Conservation (phyloP, 768 basidiomycete genomes). For the Termitomyces sp. region DNA sequence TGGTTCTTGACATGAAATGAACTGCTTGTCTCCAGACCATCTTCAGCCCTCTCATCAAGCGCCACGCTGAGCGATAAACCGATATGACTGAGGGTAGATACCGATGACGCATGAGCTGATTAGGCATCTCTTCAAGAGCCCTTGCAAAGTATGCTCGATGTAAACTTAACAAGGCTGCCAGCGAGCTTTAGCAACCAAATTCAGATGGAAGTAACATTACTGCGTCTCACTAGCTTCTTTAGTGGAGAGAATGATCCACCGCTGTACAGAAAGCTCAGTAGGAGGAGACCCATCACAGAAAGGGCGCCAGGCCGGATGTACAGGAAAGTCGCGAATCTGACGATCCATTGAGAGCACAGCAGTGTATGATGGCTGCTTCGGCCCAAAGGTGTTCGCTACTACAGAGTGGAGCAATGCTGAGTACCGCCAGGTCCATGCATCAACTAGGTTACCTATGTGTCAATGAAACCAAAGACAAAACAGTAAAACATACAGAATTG, state of each 20-base stretch:
- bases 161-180: conserved; percentile 51
- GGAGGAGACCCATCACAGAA: conserved; percentile 15
- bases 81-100: conserved; percentile 69
- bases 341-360: conserved; percentile 53
- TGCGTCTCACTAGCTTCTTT: conserved; percentile 45
- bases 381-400: conserved; percentile 44
- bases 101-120: conserved; percentile 51
- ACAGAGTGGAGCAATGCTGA: conserved; percentile 45
- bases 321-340: conserved; percentile 52
- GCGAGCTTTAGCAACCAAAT: background rate
- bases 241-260: conserved; percentile 33
- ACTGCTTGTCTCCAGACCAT: conserved; percentile 35
- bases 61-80: conserved; percentile 67
- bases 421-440: conserved; percentile 51
- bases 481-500: conserved; percentile 33
- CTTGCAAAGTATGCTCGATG: conserved; percentile 66
- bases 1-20: conserved; percentile 37
- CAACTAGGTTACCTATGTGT: conserved; percentile 30
- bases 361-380: conserved; percentile 44
- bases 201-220: background rate
- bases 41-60: conserved; percentile 46
- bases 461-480: background rate
- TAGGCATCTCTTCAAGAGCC: conserved; percentile 53
- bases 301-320: conserved; percentile 43
- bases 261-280: conserved; percentile 29